Evolutionary conservation across 768 basidiomycete species (phyloP).

Genomic region (Phlebiopsis gigantea): DNA sequence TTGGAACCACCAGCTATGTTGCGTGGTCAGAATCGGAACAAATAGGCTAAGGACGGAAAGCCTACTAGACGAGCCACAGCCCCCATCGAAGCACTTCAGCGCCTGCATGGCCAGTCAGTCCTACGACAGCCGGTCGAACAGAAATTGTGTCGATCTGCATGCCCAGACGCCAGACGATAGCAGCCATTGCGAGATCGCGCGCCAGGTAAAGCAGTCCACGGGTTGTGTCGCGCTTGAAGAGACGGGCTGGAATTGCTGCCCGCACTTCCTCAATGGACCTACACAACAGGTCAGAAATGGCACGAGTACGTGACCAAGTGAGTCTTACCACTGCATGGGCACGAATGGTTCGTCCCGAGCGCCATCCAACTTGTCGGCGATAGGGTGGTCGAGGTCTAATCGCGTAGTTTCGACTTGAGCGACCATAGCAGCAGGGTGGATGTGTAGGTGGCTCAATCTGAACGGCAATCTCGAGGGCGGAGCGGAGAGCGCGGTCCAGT

Average conservation of each 20-base stretch:
- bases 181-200: constrained; percentile 3
- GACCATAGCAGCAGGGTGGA: not conserved
- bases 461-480: not conserved
- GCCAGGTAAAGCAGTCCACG: not conserved
- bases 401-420: not conserved
- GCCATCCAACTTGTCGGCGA: not conserved
- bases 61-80: constrained; percentile 3
- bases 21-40: not conserved
- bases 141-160: not conserved
- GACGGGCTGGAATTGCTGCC: not conserved
- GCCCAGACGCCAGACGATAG: not conserved
- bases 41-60: not conserved
- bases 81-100: not conserved
- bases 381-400: not conserved
- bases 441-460: not conserved
- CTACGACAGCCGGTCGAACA: not conserved
- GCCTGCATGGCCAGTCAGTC: not conserved
- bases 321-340: not conserved
- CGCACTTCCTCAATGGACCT: constrained; percentile 6
- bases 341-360: not conserved
- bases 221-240: constrained; percentile 1
- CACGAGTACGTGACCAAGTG: not conserved
- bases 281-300: not conserved
- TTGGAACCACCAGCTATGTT: constrained; percentile 22
- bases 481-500: not conserved